Percentiles rank a stretch among this genome's conserved stretches.
phyloP scores from a whole-genome alignment of 495 filamentous ascomycete species.

The Penicillium ochrochloron region DNA sequence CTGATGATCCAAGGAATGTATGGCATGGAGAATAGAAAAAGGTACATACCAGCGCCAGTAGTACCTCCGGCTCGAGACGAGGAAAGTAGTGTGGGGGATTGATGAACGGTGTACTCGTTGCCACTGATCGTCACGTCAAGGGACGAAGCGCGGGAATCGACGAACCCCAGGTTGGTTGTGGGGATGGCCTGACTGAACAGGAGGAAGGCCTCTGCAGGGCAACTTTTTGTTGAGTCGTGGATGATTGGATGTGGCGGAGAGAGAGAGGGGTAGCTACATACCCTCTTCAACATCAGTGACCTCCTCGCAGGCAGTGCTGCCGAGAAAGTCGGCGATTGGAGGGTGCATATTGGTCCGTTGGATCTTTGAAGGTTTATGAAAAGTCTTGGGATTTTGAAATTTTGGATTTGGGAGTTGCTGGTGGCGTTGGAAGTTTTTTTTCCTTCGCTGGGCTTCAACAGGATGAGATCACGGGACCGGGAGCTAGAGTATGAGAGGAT shows the following conservation, averaged over 20 bases:
- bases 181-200: conserved; percentile 79
- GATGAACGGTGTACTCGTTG: conserved; percentile 76
- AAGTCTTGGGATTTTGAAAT: neutral
- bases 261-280: conserved; percentile 36
- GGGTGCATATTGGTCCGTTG: conserved; percentile 9
- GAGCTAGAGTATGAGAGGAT: neutral
- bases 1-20: neutral
- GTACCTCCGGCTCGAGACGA: conserved; percentile 82
- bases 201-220: conserved; percentile 75
- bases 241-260: conserved; percentile 5
- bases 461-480: conserved; percentile 17
- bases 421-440: neutral
- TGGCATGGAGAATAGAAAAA: conserved; percentile 8
- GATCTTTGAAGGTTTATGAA: neutral
- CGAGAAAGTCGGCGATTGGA: conserved; percentile 22
- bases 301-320: conserved; percentile 39
- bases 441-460: neutral
- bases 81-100: conserved; percentile 81
- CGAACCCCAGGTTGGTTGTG: conserved; percentile 80
- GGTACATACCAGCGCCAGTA: conserved; percentile 78
- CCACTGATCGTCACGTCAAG: conserved; percentile 72
- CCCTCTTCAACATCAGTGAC: conserved; percentile 69
- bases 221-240: conserved; percentile 15
- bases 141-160: conserved; percentile 67
- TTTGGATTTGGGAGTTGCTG: neutral